Evolutionary conservation across 176 grass and related monocot species (phyloP).

Genomic region (Pharus latifolius): DNA sequence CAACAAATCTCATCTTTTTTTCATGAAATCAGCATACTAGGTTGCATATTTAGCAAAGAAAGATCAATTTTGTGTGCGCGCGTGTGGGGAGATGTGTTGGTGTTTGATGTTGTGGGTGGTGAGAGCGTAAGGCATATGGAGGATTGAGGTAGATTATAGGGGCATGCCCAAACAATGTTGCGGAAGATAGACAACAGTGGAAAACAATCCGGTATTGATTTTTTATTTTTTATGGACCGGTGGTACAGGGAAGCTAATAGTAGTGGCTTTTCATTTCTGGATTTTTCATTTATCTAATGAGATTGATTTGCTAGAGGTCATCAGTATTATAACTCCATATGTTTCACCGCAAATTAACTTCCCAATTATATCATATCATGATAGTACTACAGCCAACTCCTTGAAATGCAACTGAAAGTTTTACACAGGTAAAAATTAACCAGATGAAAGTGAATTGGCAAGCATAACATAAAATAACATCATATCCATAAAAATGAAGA

Average conservation of each 20-base stretch:
- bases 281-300: background rate
- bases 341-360: background rate
- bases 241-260: no score
- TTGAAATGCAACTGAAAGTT: background rate
- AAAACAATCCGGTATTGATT: no score
- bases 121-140: no score
- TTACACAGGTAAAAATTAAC: background rate
- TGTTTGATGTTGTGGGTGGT: no score
- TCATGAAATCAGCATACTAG: background rate
- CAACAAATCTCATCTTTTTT: background rate
- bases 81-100: no score
- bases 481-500: background rate
- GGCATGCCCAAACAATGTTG: no score
- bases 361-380: background rate
- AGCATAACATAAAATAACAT: background rate
- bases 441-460: background rate
- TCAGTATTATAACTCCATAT: background rate
- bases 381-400: background rate
- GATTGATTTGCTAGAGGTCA: conserved; percentile 1
- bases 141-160: no score
- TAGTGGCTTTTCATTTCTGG: background rate
- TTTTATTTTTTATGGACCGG: no score
- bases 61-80: no score
- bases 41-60: no score
- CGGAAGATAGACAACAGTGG: no score